These are phyloP conservation scores for Exophiala viscosa DNA, from an alignment of 2,329 filamentous ascomycete species.

Conservation along the genomic window DNA sequence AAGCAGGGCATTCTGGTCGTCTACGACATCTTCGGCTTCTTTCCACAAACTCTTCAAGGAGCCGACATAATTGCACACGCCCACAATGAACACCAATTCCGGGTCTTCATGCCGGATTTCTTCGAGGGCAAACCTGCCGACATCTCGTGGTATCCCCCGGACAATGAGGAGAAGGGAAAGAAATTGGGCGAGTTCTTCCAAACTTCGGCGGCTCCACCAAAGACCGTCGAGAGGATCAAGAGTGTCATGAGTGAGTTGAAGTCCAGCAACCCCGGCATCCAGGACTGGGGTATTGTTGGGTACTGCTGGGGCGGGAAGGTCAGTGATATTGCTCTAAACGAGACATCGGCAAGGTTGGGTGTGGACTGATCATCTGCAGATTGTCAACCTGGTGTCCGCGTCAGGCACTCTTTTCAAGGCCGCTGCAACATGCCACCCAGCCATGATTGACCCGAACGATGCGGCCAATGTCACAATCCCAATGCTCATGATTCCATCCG, in stretches of 20 bases:
- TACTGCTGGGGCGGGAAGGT: conserved; percentile 58
- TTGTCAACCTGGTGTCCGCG: conserved; percentile 52
- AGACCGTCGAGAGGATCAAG: conserved; percentile 54
- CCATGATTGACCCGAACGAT: conserved; percentile 59
- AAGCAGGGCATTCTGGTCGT: conserved; percentile 57
- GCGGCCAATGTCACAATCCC: conserved; percentile 55
- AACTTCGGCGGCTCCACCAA: conserved; percentile 55
- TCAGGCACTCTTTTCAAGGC: conserved; percentile 56
- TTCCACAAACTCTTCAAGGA: conserved; percentile 60
- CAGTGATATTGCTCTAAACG: background rate
- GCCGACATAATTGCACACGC: conserved; percentile 59
- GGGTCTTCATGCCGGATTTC: conserved; percentile 88
- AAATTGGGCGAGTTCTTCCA: conserved; percentile 59
- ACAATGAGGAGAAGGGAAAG: conserved; percentile 57
- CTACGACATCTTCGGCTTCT: conserved; percentile 58
- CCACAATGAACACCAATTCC: conserved; percentile 69
- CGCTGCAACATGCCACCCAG: conserved; percentile 55
- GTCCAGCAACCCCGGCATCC: conserved; percentile 44
- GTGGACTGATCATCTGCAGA: conserved; percentile 6
- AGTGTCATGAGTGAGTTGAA: conserved; percentile 54
- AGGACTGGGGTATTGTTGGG: conserved; percentile 58
- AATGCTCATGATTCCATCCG: conserved; percentile 54
- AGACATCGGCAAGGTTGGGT: background rate
- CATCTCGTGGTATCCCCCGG: conserved; percentile 59
- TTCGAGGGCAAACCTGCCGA: conserved; percentile 72